These are phyloP conservation scores for Paraphaeosphaeria sporulosa DNA, from an alignment of 2,329 filamentous ascomycete species.

Conservation along the genomic window DNA sequence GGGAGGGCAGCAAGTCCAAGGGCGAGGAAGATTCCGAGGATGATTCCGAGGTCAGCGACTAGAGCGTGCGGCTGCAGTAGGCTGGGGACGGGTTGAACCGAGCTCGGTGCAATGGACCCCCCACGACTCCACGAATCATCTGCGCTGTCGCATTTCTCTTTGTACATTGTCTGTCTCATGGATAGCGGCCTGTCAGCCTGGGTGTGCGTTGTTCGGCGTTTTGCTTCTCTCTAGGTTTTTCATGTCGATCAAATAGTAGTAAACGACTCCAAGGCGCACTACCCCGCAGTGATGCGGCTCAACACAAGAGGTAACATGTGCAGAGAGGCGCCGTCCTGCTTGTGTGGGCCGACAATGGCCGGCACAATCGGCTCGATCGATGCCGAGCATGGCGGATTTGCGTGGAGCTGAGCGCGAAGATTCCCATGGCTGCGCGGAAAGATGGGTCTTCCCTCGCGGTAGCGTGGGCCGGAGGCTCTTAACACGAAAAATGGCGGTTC, in stretches of 20 bases:
- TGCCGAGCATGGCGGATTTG: conserved; percentile 4
- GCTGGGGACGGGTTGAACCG: not conserved
- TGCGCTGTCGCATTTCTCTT: not conserved
- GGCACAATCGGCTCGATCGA: conserved; percentile 9
- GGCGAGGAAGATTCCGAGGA: not conserved
- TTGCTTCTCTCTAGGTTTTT: not conserved
- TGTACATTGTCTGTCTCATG: not conserved
- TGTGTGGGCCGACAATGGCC: conserved; percentile 14
- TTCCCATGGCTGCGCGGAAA: conserved; percentile 3
- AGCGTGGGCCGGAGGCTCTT: conserved; percentile 13
- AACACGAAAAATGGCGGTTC: conserved; percentile 15
- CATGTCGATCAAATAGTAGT: not conserved
- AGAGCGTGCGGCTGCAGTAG: not conserved
- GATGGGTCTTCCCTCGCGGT: conserved; percentile 6
- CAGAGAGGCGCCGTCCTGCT: not conserved
- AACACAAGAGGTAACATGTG: not conserved
- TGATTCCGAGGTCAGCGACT: conserved; percentile 13
- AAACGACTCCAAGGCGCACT: not conserved
- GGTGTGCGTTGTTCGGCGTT: not conserved
- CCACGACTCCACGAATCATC: conserved; percentile 11
- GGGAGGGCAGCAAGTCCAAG: not conserved
- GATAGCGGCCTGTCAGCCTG: not conserved
- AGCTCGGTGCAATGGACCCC: conserved; percentile 1
- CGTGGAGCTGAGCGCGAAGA: not conserved
- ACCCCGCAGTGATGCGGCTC: conserved; percentile 2